A percentile compares a stretch with the other conserved stretches of the same genome.
phyloP scores from a whole-genome alignment of 2,329 filamentous ascomycete genomes.

The Fusarium sacchari region DNA sequence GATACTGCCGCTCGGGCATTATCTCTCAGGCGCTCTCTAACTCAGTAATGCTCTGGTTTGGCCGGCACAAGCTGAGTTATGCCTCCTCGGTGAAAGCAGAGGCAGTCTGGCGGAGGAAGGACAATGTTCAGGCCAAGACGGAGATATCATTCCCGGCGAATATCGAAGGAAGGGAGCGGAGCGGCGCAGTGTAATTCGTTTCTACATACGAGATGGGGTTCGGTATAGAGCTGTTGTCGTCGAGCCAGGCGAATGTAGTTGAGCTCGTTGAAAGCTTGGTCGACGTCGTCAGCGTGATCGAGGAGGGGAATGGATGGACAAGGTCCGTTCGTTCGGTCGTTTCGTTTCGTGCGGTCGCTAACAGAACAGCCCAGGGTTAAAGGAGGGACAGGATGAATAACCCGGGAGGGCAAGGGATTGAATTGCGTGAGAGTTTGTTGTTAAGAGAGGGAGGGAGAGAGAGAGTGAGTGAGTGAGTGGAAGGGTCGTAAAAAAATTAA shows the following conservation, averaged over 20 bases:
- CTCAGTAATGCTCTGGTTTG: slow-evolving; percentile 14
- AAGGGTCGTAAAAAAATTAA: not conserved
- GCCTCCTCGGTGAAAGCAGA: slow-evolving; percentile 25
- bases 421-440: slow-evolving; percentile 16
- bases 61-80: slow-evolving; percentile 11
- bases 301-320: slow-evolving; percentile 13
- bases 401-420: slow-evolving; percentile 15
- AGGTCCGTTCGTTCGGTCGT: slow-evolving; percentile 5
- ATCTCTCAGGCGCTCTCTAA: slow-evolving; percentile 39
- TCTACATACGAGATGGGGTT: slow-evolving; percentile 38
- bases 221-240: slow-evolving; percentile 2
- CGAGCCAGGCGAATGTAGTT: not conserved
- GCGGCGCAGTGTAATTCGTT: slow-evolving; percentile 25
- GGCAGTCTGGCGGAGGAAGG: slow-evolving; percentile 20
- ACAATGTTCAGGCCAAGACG: slow-evolving; percentile 31
- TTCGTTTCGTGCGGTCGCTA: slow-evolving; percentile 38
- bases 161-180: slow-evolving; percentile 31
- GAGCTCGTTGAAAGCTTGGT: slow-evolving; percentile 20
- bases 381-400: slow-evolving; percentile 28
- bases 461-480: slow-evolving; percentile 5
- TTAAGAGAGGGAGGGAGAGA: slow-evolving; percentile 7
- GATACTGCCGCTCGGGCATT: slow-evolving; percentile 49
- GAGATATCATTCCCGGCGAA: slow-evolving; percentile 44
- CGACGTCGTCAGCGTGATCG: slow-evolving; percentile 33
- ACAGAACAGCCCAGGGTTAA: slow-evolving; percentile 20